A percentile compares a stretch with the other conserved stretches of the same genome.
phyloP scores from a whole-genome alignment of 78 protist species.

The Dictyostelium citrinum region DNA sequence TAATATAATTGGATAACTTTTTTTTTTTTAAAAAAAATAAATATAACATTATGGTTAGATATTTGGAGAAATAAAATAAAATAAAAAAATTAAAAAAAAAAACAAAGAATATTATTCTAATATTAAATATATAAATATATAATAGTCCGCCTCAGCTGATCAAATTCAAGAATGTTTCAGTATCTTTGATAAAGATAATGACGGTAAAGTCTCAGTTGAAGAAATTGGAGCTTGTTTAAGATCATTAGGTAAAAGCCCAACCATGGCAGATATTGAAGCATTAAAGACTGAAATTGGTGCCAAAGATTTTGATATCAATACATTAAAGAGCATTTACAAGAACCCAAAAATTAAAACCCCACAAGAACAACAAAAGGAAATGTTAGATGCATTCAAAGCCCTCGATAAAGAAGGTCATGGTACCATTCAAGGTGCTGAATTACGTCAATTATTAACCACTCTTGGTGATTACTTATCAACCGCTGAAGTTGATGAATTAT shows the following conservation, averaged over 20 bases:
- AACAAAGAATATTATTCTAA: background rate
- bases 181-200: slow-evolving; percentile 76
- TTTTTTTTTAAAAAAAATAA: too few species aligned
- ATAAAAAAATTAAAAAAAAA: too few species aligned
- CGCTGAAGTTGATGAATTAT: slow-evolving; percentile 66
- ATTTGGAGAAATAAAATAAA: too few species aligned
- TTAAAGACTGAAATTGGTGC: slow-evolving; percentile 55
- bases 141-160: slow-evolving; percentile 40
- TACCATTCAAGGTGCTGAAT: slow-evolving; percentile 49
- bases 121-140: too few species aligned
- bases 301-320: slow-evolving; percentile 29
- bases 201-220: slow-evolving; percentile 60
- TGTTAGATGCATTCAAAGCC: slow-evolving; percentile 73
- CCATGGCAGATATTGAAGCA: slow-evolving; percentile 47
- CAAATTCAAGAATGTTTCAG: slow-evolving; percentile 58
- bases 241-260: slow-evolving; percentile 68
- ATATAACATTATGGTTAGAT: too few species aligned
- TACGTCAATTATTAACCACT: slow-evolving; percentile 63
- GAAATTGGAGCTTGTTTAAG: slow-evolving; percentile 30
- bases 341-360: slow-evolving; percentile 12
- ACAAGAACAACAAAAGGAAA: slow-evolving; percentile 44
- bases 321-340: slow-evolving; percentile 17
- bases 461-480: slow-evolving; percentile 57
- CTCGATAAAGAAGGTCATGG: slow-evolving; percentile 56
- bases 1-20: too few species aligned